Percentiles rank a stretch among this genome's conserved stretches.
These are phyloP conservation scores for Fusarium chaquense DNA, from an alignment of 2,329 filamentous ascomycete genomes.

Conservation along the genomic window DNA sequence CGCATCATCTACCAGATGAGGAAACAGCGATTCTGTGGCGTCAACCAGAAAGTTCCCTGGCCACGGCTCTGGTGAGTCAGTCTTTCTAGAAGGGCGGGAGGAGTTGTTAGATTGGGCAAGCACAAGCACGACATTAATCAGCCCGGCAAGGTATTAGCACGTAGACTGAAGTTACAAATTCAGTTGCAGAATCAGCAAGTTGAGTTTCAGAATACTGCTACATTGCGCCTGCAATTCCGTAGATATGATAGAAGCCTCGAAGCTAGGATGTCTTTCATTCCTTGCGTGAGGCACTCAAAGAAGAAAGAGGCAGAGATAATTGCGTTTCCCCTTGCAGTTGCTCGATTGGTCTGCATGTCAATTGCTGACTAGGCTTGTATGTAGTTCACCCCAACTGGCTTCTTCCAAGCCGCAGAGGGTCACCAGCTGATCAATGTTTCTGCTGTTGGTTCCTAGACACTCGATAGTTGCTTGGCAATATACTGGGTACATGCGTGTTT, in stretches of 20 bases:
- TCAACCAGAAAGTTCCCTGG: not conserved
- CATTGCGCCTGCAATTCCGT: not conserved
- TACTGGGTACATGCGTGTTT: not conserved
- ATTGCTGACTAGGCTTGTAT: not conserved
- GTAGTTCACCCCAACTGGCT: not conserved
- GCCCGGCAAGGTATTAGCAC: not conserved
- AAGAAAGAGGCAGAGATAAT: not conserved
- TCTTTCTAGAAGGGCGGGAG: conserved; percentile 35
- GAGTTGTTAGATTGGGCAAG: conserved; percentile 1
- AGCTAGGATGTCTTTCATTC: not conserved
- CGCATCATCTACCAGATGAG: conserved; percentile 3
- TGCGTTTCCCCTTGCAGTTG: not conserved
- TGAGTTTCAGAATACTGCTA: not conserved
- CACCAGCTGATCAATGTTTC: conserved; percentile 19
- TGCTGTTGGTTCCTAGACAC: conserved; percentile 20
- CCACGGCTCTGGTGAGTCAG: not conserved
- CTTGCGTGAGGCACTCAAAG: conserved; percentile 7
- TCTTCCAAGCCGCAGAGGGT: not conserved
- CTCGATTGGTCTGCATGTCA: not conserved
- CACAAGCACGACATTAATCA: not conserved
- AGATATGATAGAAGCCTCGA: not conserved
- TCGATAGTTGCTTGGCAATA: conserved; percentile 12
- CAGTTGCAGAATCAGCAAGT: not conserved
- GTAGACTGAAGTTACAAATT: not conserved
- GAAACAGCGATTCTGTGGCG: conserved; percentile 13